Conservation (phyloP, 2,329 filamentous ascomycete species). For the Aspergillus nomiae region DNA sequence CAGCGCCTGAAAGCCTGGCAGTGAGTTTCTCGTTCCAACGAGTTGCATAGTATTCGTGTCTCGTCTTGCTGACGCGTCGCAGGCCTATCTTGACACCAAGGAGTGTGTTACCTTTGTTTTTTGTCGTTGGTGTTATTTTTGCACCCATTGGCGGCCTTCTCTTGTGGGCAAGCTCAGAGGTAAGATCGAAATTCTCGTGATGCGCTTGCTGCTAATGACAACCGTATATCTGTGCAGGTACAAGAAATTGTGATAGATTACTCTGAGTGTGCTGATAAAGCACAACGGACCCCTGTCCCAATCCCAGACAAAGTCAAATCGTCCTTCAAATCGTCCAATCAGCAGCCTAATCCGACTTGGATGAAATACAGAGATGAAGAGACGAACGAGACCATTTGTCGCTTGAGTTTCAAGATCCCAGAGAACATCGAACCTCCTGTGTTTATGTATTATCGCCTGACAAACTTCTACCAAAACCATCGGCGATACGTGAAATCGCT, state of each 20-base stretch:
- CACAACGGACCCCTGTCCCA: constrained; percentile 54
- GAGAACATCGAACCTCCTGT: constrained; percentile 79
- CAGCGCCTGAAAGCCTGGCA: constrained; percentile 99
- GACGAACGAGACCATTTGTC: constrained; percentile 59
- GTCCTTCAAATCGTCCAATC: constrained; percentile 68
- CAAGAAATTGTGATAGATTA: constrained; percentile 93
- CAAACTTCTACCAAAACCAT: constrained; percentile 99
- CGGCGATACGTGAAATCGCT: constrained; percentile 92
- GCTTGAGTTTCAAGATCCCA: constrained; percentile 75
- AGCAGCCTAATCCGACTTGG: constrained; percentile 35
- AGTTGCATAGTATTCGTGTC: background rate
- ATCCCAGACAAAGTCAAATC: constrained; percentile 57
- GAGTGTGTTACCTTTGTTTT: constrained; percentile 89
- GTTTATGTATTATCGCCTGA: constrained; percentile 90
- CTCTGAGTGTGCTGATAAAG: constrained; percentile 68
- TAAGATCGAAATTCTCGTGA: constrained; percentile 42
- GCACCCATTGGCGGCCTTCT: constrained; percentile 87
- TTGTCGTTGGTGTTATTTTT: constrained; percentile 86
- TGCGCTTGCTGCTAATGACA: constrained; percentile 10
- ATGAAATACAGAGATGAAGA: constrained; percentile 28
- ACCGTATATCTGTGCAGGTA: constrained; percentile 57
- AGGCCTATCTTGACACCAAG: constrained; percentile 95
- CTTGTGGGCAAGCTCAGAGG: constrained; percentile 80
- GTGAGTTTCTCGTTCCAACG: constrained; percentile 56
- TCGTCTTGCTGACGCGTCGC: constrained; percentile 19